Evolutionary conservation across 257 asterid species (phyloP), one percentile per base, ranked within the genome.

Genomic region (Nicotiana sylvestris): DNA sequence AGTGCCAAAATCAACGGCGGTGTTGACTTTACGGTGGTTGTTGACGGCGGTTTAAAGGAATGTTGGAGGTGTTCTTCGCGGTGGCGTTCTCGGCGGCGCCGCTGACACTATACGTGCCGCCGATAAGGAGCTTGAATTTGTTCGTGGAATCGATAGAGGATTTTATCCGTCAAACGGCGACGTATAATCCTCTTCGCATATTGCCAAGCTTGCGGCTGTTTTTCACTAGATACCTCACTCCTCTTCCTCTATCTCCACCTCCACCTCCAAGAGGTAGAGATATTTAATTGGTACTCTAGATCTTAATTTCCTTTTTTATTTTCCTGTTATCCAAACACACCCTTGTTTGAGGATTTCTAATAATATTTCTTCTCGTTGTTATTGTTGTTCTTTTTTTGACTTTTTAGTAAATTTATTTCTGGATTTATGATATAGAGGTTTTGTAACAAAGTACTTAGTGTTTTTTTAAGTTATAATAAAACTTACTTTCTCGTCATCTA

Each of bases 31-130:
- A 11, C 57, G 17, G 57, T 53, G 17, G 17, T 13, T 53, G 4
- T 53, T 13, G 57, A 43, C 57, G 57, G 57, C 57, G 57, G 57
- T 53, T 53, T 3, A 37, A 15, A 37, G 29, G 56, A 67, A 85
- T 88, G 90, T 70, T 85, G 72, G 83, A 85, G 5, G 61, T 88
- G 49, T 85, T 85, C 81, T 85, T 84, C 18, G 90, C 85, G 58
- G 88, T 84, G 30, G 88, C 87, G 11, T 85, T 84, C 61, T 86
- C 90, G 33, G 88, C 87, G 51, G 87, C 84, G 77, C 90, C 90
- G 79, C 53, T 88, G 81, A 88, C 87, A 7, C 85, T 88, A 4
- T 88, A 85, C 49, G 39, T 88, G 25, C 86, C 88, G 56, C 87
- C 90, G 37, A 82, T 88, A 18, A 83, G 88, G 33, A 88, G 85